These are phyloP conservation scores for Fraxinus platypoda DNA, from an alignment of 305 asterid genomes.

Conservation along the genomic window DNA sequence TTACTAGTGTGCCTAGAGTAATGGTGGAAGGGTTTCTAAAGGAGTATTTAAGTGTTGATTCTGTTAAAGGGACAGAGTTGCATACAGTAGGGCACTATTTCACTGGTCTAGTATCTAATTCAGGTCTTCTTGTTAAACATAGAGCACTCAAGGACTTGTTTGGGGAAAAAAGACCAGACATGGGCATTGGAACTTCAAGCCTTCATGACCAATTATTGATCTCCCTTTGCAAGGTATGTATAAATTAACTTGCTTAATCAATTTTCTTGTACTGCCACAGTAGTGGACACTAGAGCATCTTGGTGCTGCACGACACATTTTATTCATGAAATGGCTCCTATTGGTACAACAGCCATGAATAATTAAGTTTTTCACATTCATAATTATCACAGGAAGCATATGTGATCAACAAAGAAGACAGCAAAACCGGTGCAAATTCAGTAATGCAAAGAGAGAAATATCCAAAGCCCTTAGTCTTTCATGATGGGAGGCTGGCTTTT, in stretches of 20 bases:
- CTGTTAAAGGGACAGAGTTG: slow-evolving; percentile 73
- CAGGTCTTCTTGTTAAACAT: slow-evolving; percentile 65
- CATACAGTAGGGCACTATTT: slow-evolving; percentile 49
- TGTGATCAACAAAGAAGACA: slow-evolving; percentile 47
- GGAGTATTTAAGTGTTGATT: slow-evolving; percentile 63
- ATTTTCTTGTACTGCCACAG: not conserved
- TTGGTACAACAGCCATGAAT: not conserved
- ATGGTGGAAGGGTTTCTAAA: slow-evolving; percentile 81
- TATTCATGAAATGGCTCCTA: not conserved
- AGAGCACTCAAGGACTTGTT: slow-evolving; percentile 56
- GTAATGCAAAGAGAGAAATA: slow-evolving; percentile 57
- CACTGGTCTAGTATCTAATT: slow-evolving; percentile 49
- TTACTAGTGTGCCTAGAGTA: slow-evolving; percentile 70
- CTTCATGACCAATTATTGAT: slow-evolving; percentile 53
- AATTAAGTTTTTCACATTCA: not conserved
- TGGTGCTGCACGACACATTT: not conserved
- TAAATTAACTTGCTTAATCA: not conserved
- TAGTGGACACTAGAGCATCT: not conserved
- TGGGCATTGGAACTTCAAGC: slow-evolving; percentile 62
- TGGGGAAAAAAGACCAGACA: slow-evolving; percentile 60
- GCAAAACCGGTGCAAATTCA: slow-evolving; percentile 21
- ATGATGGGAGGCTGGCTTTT: slow-evolving; percentile 87
- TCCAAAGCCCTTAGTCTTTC: slow-evolving; percentile 84
- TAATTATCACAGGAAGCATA: slow-evolving; percentile 59
- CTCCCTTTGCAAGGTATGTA: slow-evolving; percentile 79